Base-by-base conservation (phyloP, 2,329 filamentous ascomycete genomes). In the Fusarium floridanum region DNA sequence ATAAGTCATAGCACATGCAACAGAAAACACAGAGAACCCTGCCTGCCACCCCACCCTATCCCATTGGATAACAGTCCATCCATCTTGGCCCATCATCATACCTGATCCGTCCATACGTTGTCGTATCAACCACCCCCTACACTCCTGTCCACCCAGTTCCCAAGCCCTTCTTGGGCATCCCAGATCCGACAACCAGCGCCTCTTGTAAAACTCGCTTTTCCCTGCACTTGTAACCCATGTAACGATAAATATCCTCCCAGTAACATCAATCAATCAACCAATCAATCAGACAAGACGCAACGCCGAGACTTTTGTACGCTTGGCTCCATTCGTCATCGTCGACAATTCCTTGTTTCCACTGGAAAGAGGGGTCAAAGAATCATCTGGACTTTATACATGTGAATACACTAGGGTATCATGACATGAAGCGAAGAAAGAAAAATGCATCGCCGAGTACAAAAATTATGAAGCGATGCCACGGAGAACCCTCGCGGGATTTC, bases 401-500 rank as follows among this genome's bases (percentile, higher is more conserved):
- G 60, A 74, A 71, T 70, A 78, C 73, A 68, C 74, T 73, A 68
- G 79, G 79, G 79, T 81, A 82, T 82, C 80, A 79, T 80, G 75
- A 75, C 74, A 80, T 69, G 66, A 76, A 76, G 72, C 67, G 70
- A 66, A 71, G 70, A 68, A 66, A 65, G 39, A 34, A 24, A 61
- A 37, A 24, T 27, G 22, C 64, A 68, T 69, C 68, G 62, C 66
- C 57, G 73, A 62, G 45, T 48, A 64, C 62, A 63, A 68, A 22
- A 41, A 72, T 79, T 74, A 81, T 69, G 79, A 77, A 48, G 78
- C 77, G 53, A 82, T 80, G 57, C 81, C 86, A 43, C 86, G 84
- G 37, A 86, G 82, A 59, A 93, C 85, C 62, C 87, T 87, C 6
- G 91, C 92, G 12, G 93, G 92, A 75, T 94, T 94, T 11, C 93